Evolutionary conservation across 371 early-diverging fungal genomes (phyloP).

Genomic region (Rhizopus microsporus): DNA sequence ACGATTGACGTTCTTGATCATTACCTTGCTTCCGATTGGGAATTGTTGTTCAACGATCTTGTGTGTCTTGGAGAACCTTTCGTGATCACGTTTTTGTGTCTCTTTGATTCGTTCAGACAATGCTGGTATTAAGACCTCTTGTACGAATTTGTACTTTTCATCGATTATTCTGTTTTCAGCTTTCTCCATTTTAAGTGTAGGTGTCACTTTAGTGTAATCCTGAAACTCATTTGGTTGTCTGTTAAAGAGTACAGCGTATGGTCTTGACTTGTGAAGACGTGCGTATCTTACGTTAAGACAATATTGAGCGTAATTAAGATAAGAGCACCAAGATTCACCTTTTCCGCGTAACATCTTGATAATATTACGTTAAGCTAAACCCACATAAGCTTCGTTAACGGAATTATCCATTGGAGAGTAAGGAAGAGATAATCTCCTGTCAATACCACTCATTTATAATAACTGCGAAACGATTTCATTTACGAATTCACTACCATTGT

Average conservation of each 20-base stretch:
- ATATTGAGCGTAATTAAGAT: slow-evolving; percentile 2
- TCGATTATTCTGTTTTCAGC: background rate
- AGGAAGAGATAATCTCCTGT: slow-evolving; percentile 2
- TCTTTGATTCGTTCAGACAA: slow-evolving; percentile 2
- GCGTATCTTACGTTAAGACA: slow-evolving; percentile 9
- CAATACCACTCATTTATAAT: slow-evolving; percentile 6
- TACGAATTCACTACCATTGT: slow-evolving; percentile 3
- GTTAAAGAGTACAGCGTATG: slow-evolving; percentile 1
- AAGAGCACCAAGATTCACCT: slow-evolving; percentile 7
- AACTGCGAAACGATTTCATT: slow-evolving; percentile 5
- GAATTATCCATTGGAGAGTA: slow-evolving; percentile 7
- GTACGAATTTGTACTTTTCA: background rate
- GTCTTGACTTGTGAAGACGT: slow-evolving; percentile 6
- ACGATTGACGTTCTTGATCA: slow-evolving; percentile 6
- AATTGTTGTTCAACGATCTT: background rate
- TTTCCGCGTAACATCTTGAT: slow-evolving; percentile 4
- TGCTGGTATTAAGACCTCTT: slow-evolving; percentile 7
- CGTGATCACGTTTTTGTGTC: slow-evolving; percentile 1
- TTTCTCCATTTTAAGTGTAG: background rate
- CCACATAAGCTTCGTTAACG: slow-evolving; percentile 2
- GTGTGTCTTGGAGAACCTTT: slow-evolving; percentile 1
- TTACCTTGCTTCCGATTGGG: slow-evolving; percentile 6
- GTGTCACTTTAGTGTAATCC: slow-evolving; percentile 4
- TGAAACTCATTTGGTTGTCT: slow-evolving; percentile 4
- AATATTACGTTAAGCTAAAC: background rate